Percentiles rank a stretch among this genome's conserved stretches.
Evolutionary conservation across 768 basidiomycete genomes (phyloP).

Genomic region (Pleurotus salmoneostramineus): DNA sequence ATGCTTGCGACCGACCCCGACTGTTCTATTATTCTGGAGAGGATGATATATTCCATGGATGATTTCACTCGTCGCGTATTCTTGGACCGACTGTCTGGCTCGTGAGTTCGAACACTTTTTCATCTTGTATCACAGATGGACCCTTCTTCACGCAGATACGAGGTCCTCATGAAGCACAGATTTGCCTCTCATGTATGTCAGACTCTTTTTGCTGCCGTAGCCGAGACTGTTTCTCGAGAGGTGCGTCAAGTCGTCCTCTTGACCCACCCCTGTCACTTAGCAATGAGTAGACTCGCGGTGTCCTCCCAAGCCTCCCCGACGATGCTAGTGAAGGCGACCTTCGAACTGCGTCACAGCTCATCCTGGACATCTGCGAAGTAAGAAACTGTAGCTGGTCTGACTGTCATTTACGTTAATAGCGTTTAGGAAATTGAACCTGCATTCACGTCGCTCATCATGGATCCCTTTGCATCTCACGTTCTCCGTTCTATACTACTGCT

Average conservation of each 20-base stretch:
- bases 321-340: slow-evolving; percentile 60
- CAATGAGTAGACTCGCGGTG: slow-evolving; percentile 44
- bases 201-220: slow-evolving; percentile 71
- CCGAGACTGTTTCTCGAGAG: slow-evolving; percentile 66
- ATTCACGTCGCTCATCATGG: slow-evolving; percentile 65
- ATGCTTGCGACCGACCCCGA: slow-evolving; percentile 92
- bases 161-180: slow-evolving; percentile 65
- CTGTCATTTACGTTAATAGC: not conserved
- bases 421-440: slow-evolving; percentile 66
- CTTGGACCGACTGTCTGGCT: slow-evolving; percentile 80
- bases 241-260: slow-evolving; percentile 27
- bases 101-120: slow-evolving; percentile 50
- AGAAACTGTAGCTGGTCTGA: slow-evolving; percentile 14
- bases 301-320: slow-evolving; percentile 45
- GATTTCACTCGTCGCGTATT: slow-evolving; percentile 94
- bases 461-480: slow-evolving; percentile 91
- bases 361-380: slow-evolving; percentile 65
- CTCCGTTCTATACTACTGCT: slow-evolving; percentile 75
- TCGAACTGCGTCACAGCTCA: slow-evolving; percentile 56
- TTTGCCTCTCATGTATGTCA: slow-evolving; percentile 97
- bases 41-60: slow-evolving; percentile 91
- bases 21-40: slow-evolving; percentile 85
- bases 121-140: not conserved
- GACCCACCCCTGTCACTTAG: not conserved
- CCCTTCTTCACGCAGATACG: slow-evolving; percentile 41